These are phyloP conservation scores for Achaetomiella virescens DNA, from an alignment of 495 filamentous ascomycete species.

Conservation along the genomic window DNA sequence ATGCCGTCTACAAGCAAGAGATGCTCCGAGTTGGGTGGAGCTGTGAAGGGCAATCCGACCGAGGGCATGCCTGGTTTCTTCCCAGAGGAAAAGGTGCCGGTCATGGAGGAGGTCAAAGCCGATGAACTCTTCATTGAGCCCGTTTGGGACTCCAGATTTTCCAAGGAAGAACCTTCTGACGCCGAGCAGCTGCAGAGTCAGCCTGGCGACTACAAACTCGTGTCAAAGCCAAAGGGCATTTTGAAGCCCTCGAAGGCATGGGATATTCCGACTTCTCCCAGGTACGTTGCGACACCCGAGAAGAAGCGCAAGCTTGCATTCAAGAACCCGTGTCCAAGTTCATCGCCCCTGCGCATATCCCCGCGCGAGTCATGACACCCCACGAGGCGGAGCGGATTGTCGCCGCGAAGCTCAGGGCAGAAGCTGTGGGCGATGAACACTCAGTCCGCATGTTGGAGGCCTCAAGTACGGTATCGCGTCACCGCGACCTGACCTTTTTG, in stretches of 20 bases:
- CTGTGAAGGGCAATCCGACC: not conserved
- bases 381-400: slow-evolving; percentile 6
- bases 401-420: slow-evolving; percentile 9
- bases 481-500: not conserved
- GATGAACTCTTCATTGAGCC: slow-evolving; percentile 15
- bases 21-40: slow-evolving; percentile 24
- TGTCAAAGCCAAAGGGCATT: slow-evolving; percentile 22
- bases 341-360: slow-evolving; percentile 14
- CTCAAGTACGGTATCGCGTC: not conserved
- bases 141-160: slow-evolving; percentile 15
- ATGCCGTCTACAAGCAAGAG: slow-evolving; percentile 35
- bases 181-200: not conserved
- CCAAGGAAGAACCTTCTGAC: slow-evolving; percentile 9
- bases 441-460: slow-evolving; percentile 10
- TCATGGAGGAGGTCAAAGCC: slow-evolving; percentile 21
- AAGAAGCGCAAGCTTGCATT: slow-evolving; percentile 23
- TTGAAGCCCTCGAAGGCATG: slow-evolving; percentile 22
- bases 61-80: slow-evolving; percentile 14
- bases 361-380: slow-evolving; percentile 14
- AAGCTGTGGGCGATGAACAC: slow-evolving; percentile 12
- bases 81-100: slow-evolving; percentile 10
- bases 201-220: slow-evolving; percentile 7
- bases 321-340: slow-evolving; percentile 21
- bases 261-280: slow-evolving; percentile 10
- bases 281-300: slow-evolving; percentile 22